Base-by-base conservation (phyloP, 2,329 filamentous ascomycete genomes). In the Colletotrichum orchidophilum region DNA sequence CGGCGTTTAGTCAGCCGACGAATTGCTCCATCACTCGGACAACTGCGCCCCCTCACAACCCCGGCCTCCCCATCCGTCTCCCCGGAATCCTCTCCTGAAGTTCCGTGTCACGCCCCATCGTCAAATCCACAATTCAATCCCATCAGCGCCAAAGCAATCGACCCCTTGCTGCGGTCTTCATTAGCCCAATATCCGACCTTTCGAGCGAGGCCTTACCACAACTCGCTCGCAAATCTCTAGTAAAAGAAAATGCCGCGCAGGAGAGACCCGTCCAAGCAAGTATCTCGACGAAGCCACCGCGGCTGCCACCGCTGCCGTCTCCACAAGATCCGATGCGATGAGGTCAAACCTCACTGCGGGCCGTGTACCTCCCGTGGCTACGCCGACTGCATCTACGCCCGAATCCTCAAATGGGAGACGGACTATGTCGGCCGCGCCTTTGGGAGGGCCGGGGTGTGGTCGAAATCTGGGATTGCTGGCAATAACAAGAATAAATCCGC, bases 351-450 rank as follows among this genome's bases (percentile, higher is more conserved):
- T 54, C 63, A 69, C 24, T 76, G 75, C 31, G 74, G 73, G 31
- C 57, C 59, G 4, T 76, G 75, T 60, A 66, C 57, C 27, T 63
- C 74, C 59, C 74, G 74, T 27, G 74, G 73, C 33, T 67, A 75
- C 55, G 21, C 64, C 4, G 73, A 75, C 66, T 76, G 75, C 58
- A 58, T 58, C 15, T 71, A 71, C 42, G 57, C 33, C 29, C 68
- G 59, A 29, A 46, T 68, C 42, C 68, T 71, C n/a, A 79, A 80
- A 70, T 79, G 78, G 77, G 77, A 80, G 39, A 58, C 75, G 0
- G 78, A 79, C 63, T 80, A 77, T 49, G 67, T 73, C 7, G 78
- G 78, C 0, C 54, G 76, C 3, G 78, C 78, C 8, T 79, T 79
- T 73, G 78, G 78, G 3, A 39, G 78, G 29, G 74, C 76, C 27